Conservation (phyloP, 148 eudicot genomes). For the Silene latifolia region DNA sequence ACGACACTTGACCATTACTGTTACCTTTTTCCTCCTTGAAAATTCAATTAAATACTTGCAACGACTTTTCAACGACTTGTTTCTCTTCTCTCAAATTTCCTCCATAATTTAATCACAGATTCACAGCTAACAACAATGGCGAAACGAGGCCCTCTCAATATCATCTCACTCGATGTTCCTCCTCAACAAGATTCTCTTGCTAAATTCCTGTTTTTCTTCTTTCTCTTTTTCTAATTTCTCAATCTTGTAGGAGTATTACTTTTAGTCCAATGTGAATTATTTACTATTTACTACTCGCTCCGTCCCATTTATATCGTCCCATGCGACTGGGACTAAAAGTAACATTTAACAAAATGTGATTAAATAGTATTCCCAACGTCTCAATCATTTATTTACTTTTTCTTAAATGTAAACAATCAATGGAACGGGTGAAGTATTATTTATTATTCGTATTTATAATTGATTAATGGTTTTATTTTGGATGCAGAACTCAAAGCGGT, state of each 20-base stretch:
- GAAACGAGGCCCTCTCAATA: conserved; percentile 42
- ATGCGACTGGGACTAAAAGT: too few species aligned
- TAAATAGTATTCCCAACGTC: too few species aligned
- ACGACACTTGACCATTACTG: too few species aligned
- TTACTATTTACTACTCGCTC: too few species aligned
- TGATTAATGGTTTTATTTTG: neutral
- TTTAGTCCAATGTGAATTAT: neutral
- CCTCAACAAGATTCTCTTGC: conserved; percentile 65
- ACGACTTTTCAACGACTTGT: conserved; percentile 30
- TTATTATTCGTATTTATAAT: neutral
- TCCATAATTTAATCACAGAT: neutral
- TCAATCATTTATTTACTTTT: too few species aligned
- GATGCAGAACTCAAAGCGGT: conserved; percentile 64
- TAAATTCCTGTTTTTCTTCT: conserved; percentile 54
- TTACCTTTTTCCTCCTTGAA: too few species aligned
- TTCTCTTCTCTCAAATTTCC: neutral
- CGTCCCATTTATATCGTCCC: neutral
- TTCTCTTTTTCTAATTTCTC: neutral
- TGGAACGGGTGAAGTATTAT: conserved; percentile 31
- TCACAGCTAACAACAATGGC: conserved; percentile 10
- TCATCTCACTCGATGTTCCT: conserved; percentile 59
- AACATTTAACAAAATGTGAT: too few species aligned
- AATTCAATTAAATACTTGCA: neutral
- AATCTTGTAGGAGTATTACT: neutral
- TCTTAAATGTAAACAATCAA: conserved; percentile 5